Conservation (phyloP, 495 filamentous ascomycete species). For the Aspergillus nanangensis region DNA sequence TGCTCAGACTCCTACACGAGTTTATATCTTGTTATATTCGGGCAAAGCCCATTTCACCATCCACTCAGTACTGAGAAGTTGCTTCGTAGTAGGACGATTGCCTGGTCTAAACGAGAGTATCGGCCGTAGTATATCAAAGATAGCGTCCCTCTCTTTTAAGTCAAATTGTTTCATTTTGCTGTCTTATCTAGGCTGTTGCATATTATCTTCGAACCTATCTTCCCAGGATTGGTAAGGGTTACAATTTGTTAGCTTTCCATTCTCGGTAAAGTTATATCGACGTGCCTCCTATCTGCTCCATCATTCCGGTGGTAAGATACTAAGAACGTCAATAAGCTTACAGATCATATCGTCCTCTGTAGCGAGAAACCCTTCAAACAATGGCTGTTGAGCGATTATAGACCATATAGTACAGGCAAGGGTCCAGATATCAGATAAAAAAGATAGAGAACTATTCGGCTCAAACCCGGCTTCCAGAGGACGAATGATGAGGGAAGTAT, state of each 20-base stretch:
- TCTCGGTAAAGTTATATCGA: conserved; percentile 13
- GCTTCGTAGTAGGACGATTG: conserved; percentile 25
- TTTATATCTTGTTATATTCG: conserved; percentile 22
- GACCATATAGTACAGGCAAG: conserved; percentile 30
- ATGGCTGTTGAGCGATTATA: conserved; percentile 17
- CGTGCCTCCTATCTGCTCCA: conserved; percentile 19
- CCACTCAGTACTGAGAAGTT: conserved; percentile 33
- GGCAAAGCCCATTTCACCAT: conserved; percentile 40
- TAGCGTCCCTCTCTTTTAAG: conserved; percentile 20
- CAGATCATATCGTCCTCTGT: conserved; percentile 29
- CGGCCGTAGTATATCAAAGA: conserved; percentile 28
- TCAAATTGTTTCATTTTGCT: conserved; percentile 16
- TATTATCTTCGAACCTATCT: conserved; percentile 20
- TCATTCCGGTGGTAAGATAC: conserved; percentile 25
- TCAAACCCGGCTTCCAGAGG: conserved; percentile 30
- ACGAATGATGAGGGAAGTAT: conserved; percentile 22
- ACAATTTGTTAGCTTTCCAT: conserved; percentile 15
- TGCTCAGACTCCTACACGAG: background rate
- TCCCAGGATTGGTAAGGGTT: conserved; percentile 19
- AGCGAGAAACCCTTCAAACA: conserved; percentile 15
- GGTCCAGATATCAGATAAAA: conserved; percentile 33
- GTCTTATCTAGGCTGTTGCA: conserved; percentile 20
- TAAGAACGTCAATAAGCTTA: conserved; percentile 32
- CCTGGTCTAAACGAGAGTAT: conserved; percentile 40
- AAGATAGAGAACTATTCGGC: conserved; percentile 23